Evolutionary conservation across 2,329 filamentous ascomycete genomes (phyloP).

Genomic region (Claviceps quebecensis): DNA sequence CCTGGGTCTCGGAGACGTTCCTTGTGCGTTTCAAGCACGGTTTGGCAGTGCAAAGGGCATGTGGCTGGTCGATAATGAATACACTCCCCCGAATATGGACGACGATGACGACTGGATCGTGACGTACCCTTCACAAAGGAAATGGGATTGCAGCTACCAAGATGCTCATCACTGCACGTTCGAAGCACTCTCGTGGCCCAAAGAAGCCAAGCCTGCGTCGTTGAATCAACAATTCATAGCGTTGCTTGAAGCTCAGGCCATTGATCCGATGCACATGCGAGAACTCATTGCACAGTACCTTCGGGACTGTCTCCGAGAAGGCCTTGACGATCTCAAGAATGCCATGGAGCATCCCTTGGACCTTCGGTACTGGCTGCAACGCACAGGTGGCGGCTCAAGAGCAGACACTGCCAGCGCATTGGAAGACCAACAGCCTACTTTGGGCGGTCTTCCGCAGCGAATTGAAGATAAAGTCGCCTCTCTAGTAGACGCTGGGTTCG

Average conservation of each 20-base stretch:
- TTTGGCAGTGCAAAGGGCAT: slow-evolving; percentile 63
- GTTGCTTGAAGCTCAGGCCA: slow-evolving; percentile 48
- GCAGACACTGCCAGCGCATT: slow-evolving; percentile 26
- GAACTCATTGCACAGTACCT: slow-evolving; percentile 35
- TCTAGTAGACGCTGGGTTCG: slow-evolving; percentile 48
- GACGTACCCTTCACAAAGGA: slow-evolving; percentile 51
- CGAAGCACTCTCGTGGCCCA: slow-evolving; percentile 38
- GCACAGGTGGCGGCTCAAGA: slow-evolving; percentile 18
- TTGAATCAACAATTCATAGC: slow-evolving; percentile 58
- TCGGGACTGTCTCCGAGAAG: slow-evolving; percentile 30
- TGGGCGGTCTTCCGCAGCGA: slow-evolving; percentile 35
- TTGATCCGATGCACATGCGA: slow-evolving; percentile 29
- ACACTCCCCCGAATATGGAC: slow-evolving; percentile 12
- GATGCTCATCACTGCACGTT: slow-evolving; percentile 45
- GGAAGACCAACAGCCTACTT: slow-evolving; percentile 25
- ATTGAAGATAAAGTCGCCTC: slow-evolving; percentile 38
- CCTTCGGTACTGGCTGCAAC: slow-evolving; percentile 40
- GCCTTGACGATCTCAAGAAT: slow-evolving; percentile 36
- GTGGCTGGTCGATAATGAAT: slow-evolving; percentile 45
- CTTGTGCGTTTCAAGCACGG: slow-evolving; percentile 54
- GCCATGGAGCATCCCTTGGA: slow-evolving; percentile 35
- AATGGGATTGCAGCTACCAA: slow-evolving; percentile 42
- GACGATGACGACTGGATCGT: slow-evolving; percentile 47
- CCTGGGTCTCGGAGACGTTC: slow-evolving; percentile 39
- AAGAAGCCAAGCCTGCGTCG: slow-evolving; percentile 27